Percentiles rank a stretch among this genome's conserved stretches.
Evolutionary conservation across 371 early-diverging fungal genomes (phyloP).

Genomic region (Mucor indicus): DNA sequence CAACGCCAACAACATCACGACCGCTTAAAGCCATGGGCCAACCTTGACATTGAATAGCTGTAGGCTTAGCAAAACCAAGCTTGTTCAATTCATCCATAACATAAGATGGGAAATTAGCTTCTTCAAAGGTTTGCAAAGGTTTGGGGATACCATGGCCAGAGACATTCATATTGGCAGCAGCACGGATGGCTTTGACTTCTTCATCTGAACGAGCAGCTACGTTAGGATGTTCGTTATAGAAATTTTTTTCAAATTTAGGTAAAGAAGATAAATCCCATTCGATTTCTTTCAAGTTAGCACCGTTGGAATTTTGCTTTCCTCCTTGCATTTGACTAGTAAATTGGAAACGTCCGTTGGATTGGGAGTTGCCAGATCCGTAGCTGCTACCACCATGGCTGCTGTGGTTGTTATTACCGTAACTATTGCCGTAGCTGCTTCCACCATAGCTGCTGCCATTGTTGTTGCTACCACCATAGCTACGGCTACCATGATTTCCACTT

Average conservation of each 20-base stretch:
- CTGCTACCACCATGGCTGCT: slow-evolving; percentile 21
- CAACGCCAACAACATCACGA: slow-evolving; percentile 97
- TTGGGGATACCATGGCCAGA: slow-evolving; percentile 71
- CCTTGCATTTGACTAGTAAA: too few species aligned
- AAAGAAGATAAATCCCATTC: slow-evolving; percentile 71
- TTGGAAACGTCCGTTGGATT: background rate
- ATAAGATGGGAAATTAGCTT: slow-evolving; percentile 82
- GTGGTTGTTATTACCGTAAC: slow-evolving; percentile 16
- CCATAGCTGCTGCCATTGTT: slow-evolving; percentile 15
- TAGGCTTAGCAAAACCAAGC: slow-evolving; percentile 89
- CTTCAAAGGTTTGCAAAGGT: slow-evolving; percentile 79
- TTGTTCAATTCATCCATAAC: slow-evolving; percentile 83
- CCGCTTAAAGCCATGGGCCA: slow-evolving; percentile 99
- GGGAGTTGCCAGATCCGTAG: slow-evolving; percentile 24
- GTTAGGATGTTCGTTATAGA: slow-evolving; percentile 77
- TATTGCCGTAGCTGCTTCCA: slow-evolving; percentile 35
- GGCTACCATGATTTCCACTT: slow-evolving; percentile 12
- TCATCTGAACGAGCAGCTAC: slow-evolving; percentile 58
- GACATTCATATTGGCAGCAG: slow-evolving; percentile 70
- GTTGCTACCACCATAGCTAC: slow-evolving; percentile 21
- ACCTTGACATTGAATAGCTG: slow-evolving; percentile 98
- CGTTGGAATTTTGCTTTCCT: slow-evolving; percentile 49
- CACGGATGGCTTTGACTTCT: slow-evolving; percentile 66
- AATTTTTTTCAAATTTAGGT: slow-evolving; percentile 90
- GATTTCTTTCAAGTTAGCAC: slow-evolving; percentile 55